These are phyloP conservation scores for Oryza meyeriana DNA, from an alignment of 176 grass and related monocot species.

Conservation along the genomic window DNA sequence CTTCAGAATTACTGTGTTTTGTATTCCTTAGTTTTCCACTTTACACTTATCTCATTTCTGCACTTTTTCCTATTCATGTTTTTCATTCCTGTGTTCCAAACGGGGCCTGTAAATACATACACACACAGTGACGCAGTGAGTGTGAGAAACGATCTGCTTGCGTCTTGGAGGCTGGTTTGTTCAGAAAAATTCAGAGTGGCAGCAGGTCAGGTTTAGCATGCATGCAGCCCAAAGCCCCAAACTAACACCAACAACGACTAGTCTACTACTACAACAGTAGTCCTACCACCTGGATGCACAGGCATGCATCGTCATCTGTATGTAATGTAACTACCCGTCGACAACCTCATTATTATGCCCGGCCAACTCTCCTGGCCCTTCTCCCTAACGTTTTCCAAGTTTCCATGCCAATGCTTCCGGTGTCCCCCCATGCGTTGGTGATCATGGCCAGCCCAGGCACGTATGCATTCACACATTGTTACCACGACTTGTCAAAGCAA, in stretches of 20 bases:
- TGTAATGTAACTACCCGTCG: conserved; percentile 21
- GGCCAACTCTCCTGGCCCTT: neutral
- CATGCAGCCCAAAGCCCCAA: neutral
- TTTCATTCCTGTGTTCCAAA: no score
- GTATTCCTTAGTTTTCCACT: no score
- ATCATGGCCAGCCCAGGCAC: neutral
- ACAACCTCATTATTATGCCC: conserved; percentile 23
- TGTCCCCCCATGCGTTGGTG: neutral
- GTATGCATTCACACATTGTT: neutral
- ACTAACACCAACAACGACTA: neutral
- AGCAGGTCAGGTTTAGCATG: neutral
- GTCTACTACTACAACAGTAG: neutral
- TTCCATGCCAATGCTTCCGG: neutral
- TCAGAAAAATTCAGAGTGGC: neutral
- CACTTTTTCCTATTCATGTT: no score
- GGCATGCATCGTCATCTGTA: neutral
- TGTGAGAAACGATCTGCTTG: no score
- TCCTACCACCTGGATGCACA: neutral
- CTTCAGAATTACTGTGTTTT: no score
- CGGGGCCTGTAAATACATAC: no score
- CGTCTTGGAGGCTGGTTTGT: no score
- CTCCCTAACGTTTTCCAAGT: neutral
- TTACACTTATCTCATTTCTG: no score
- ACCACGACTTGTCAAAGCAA: neutral
- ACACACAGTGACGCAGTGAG: no score